A percentile compares a stretch with the other conserved stretches of the same genome.
Conservation (phyloP, 2,329 filamentous ascomycete genomes). For the Cytospora leucostoma region DNA sequence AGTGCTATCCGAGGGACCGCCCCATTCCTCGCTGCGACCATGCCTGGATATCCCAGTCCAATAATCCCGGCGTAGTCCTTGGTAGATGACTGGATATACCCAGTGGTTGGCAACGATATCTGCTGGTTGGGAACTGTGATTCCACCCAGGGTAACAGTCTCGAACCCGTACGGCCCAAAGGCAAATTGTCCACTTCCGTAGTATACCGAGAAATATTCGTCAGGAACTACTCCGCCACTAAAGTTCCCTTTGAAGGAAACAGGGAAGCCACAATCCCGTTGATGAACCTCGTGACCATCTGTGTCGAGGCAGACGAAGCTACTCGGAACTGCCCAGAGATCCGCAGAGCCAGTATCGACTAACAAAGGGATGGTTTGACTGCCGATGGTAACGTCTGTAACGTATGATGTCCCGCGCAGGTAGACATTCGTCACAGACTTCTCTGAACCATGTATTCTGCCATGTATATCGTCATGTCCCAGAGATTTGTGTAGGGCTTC, state of each 20-base stretch:
- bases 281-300: neutral
- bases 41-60: conserved; percentile 21
- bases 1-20: neutral
- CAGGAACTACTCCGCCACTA: conserved; percentile 1
- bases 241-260: conserved; percentile 3
- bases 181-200: conserved; percentile 21
- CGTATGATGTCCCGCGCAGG: conserved; percentile 28
- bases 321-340: conserved; percentile 20
- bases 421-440: neutral
- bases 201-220: conserved; percentile 20
- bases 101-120: conserved; percentile 19
- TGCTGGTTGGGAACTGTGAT: conserved; percentile 16
- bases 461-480: neutral
- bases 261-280: conserved; percentile 9
- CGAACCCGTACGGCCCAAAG: conserved; percentile 19
- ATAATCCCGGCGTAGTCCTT: conserved; percentile 23
- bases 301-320: conserved; percentile 22
- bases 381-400: conserved; percentile 34
- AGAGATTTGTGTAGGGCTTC: conserved; percentile 5
- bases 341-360: conserved; percentile 35
- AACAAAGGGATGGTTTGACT: conserved; percentile 33
- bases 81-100: conserved; percentile 6
- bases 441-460: neutral
- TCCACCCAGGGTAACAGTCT: conserved; percentile 14
- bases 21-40: conserved; percentile 20